Conservation (phyloP, 805 yeast genomes). For the Cyberlindnera petersonii region DNA sequence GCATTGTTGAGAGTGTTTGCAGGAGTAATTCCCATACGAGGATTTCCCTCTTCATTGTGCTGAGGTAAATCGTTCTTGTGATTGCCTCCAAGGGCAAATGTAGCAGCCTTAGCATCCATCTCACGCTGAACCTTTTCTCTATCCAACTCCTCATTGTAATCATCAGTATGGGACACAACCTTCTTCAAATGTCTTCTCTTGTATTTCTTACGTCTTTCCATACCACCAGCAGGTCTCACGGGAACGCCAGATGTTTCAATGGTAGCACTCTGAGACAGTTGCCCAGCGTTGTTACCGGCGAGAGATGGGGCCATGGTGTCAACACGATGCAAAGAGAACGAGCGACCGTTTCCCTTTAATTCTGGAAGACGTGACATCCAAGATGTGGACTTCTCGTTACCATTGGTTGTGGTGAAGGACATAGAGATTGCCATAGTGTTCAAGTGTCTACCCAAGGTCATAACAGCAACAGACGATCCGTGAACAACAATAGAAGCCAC, state of each 20-base stretch:
- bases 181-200: constrained; percentile 32
- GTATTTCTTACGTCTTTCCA: constrained; percentile 44
- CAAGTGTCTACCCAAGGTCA: constrained; percentile 63
- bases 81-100: constrained; percentile 37
- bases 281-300: constrained; percentile 17
- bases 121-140: constrained; percentile 39
- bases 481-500: constrained; percentile 82
- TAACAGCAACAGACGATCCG: constrained; percentile 83
- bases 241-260: constrained; percentile 62
- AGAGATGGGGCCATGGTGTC: constrained; percentile 54
- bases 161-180: constrained; percentile 3
- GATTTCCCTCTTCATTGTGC: constrained; percentile 19
- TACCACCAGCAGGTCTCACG: constrained; percentile 73
- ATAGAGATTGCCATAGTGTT: constrained; percentile 76
- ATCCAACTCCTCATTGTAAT: constrained; percentile 18
- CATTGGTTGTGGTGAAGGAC: constrained; percentile 74
- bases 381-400: constrained; percentile 48
- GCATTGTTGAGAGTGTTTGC: constrained; percentile 14
- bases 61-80: constrained; percentile 16
- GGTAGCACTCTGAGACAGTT: constrained; percentile 34
- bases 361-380: constrained; percentile 88
- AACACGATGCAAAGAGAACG: constrained; percentile 77
- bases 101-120: constrained; percentile 40
- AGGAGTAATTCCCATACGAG: constrained; percentile 24
- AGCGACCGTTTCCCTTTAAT: constrained; percentile 53